These are phyloP conservation scores for Flaveria bidentis DNA, from an alignment of 129 eudicot species.

Conservation along the genomic window DNA sequence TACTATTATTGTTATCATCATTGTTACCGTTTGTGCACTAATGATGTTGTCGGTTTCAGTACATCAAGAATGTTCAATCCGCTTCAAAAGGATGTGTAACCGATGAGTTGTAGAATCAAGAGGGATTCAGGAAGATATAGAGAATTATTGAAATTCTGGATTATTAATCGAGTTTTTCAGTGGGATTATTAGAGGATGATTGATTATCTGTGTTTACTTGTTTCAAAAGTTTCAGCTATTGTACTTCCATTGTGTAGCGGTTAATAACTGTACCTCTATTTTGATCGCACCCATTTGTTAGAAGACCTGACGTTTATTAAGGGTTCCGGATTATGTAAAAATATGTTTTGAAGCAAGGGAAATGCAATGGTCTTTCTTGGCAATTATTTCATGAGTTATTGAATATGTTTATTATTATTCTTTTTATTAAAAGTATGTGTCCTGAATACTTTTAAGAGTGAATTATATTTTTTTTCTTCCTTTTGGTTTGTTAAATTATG, in stretches of 20 bases:
- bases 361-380: background rate
- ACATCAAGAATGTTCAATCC: conserved; percentile 86
- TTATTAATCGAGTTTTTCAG: background rate
- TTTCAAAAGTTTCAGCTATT: background rate
- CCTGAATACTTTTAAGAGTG: background rate
- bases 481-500: background rate
- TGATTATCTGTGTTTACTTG: conserved; percentile 1
- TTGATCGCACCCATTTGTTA: background rate
- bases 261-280: background rate
- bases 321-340: no score
- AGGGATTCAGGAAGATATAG: background rate
- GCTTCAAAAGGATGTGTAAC: conserved; percentile 97
- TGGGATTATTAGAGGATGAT: background rate
- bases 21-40: background rate
- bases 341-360: background rate
- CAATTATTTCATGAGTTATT: background rate
- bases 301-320: no score
- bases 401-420: background rate
- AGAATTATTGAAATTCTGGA: background rate
- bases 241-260: background rate
- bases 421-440: background rate
- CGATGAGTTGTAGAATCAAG: conserved; percentile 54
- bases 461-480: background rate
- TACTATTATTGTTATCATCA: background rate
- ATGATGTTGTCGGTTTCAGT: conserved; percentile 45